Conservation (phyloP, 805 yeast species). For the Candida adriatica region DNA sequence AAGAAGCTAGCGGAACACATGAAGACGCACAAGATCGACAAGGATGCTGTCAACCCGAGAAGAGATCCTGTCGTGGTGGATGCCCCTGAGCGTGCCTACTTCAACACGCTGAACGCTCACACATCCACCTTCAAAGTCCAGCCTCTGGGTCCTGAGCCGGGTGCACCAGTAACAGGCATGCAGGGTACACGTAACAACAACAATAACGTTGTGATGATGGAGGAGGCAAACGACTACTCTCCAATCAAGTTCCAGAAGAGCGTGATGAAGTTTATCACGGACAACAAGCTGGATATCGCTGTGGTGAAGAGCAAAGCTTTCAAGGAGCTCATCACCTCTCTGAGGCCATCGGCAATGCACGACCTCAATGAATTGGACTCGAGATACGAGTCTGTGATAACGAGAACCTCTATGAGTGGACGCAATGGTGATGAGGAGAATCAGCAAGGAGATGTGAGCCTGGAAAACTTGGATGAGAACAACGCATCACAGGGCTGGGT, state of each 20-base stretch:
- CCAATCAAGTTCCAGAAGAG: constrained; percentile 43
- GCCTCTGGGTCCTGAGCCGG: constrained; percentile 6
- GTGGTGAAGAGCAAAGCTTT: constrained; percentile 44
- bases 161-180: no score
- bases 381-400: background rate
- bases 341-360: constrained; percentile 39
- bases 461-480: no score
- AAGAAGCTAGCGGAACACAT: constrained; percentile 52
- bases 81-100: constrained; percentile 22
- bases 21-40: constrained; percentile 43
- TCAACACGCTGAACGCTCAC: constrained; percentile 22
- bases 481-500: no score
- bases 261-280: constrained; percentile 41
- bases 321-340: constrained; percentile 43
- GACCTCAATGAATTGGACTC: constrained; percentile 38
- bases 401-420: no score
- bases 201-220: constrained; percentile 3
- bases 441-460: no score
- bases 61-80: constrained; percentile 23
- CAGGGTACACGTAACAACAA: background rate
- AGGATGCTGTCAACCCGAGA: constrained; percentile 33
- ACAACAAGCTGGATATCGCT: constrained; percentile 42
- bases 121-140: constrained; percentile 12
- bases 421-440: no score
- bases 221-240: constrained; percentile 39